A percentile compares a stretch with the other conserved stretches of the same genome.
Evolutionary conservation across 2,329 filamentous ascomycete species (phyloP).

Genomic region (Aaosphaeria arxii): DNA sequence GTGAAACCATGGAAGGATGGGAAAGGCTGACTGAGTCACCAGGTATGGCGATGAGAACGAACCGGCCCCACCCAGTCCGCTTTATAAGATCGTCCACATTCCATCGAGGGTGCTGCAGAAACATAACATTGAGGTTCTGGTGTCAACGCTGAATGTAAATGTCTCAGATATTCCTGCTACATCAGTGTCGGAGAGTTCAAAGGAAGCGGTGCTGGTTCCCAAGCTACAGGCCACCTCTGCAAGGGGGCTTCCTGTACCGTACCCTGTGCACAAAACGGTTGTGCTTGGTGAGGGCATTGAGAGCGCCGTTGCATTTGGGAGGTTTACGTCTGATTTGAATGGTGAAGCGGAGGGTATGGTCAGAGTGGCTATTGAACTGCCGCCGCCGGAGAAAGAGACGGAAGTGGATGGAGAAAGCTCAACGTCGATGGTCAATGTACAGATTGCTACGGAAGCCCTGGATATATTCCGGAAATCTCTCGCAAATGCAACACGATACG

Average conservation of each 20-base stretch:
- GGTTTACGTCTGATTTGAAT: slow-evolving; percentile 36
- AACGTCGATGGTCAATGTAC: slow-evolving; percentile 57
- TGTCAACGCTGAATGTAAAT: slow-evolving; percentile 51
- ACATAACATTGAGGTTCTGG: slow-evolving; percentile 63
- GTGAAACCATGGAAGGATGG: neutral
- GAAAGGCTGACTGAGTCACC: slow-evolving; percentile 14
- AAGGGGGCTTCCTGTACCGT: slow-evolving; percentile 64
- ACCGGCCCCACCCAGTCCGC: slow-evolving; percentile 45
- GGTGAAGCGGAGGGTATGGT: slow-evolving; percentile 45
- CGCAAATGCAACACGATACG: slow-evolving; percentile 67
- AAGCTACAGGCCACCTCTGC: slow-evolving; percentile 65
- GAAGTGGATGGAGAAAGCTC: slow-evolving; percentile 10
- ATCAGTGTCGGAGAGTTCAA: slow-evolving; percentile 41
- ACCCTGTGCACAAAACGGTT: slow-evolving; percentile 80
- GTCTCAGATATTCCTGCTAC: slow-evolving; percentile 26
- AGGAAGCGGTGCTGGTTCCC: slow-evolving; percentile 72
- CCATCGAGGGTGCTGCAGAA: slow-evolving; percentile 61
- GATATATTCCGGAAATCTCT: slow-evolving; percentile 66
- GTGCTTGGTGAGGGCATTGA: slow-evolving; percentile 70
- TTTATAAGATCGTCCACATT: slow-evolving; percentile 61
- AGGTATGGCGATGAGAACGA: slow-evolving; percentile 55
- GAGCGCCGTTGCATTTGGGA: slow-evolving; percentile 58
- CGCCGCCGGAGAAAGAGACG: slow-evolving; percentile 39
- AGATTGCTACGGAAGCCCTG: slow-evolving; percentile 61
- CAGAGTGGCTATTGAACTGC: slow-evolving; percentile 58